Evolutionary conservation across 2,329 filamentous ascomycete species (phyloP).

Genomic region (Stromatinia cepivora): DNA sequence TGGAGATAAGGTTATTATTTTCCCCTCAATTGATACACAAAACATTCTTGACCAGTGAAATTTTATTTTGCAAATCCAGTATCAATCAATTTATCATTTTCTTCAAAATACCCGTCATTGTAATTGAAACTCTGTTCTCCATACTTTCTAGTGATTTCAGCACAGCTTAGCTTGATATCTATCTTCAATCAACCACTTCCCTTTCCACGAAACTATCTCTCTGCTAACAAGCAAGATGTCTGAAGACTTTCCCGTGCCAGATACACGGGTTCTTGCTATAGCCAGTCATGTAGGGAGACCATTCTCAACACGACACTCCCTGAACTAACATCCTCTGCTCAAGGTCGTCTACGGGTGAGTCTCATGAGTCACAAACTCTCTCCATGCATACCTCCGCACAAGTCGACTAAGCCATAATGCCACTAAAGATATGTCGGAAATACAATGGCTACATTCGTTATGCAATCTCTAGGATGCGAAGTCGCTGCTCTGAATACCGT

Average conservation of each 20-base stretch:
- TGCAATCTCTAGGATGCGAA: conserved; percentile 92
- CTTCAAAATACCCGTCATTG: conserved; percentile 1
- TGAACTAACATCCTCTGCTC: conserved; percentile 37
- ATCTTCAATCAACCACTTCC: neutral
- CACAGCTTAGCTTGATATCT: neutral
- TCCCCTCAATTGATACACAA: neutral
- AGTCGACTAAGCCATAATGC: conserved; percentile 27
- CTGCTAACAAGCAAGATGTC: conserved; percentile 30
- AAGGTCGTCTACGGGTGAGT: conserved; percentile 76
- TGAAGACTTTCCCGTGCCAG: conserved; percentile 48
- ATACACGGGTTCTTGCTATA: conserved; percentile 75
- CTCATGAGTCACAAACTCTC: conserved; percentile 20
- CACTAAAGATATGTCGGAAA: conserved; percentile 85
- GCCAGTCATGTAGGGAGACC: conserved; percentile 82
- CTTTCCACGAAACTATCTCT: neutral
- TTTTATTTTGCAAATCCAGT: neutral
- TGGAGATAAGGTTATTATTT: conserved; percentile 13
- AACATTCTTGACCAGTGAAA: neutral
- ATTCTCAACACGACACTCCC: conserved; percentile 23
- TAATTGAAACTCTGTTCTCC: neutral
- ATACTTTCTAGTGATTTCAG: neutral
- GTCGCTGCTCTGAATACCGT: conserved; percentile 95
- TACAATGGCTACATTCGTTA: conserved; percentile 91
- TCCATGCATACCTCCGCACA: neutral
- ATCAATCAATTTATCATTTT: neutral